Percentiles rank a stretch among this genome's conserved stretches.
These are phyloP conservation scores for Oehlia diaphana DNA, from an alignment of 192 early-diverging fungal genomes.

Conservation along the genomic window DNA sequence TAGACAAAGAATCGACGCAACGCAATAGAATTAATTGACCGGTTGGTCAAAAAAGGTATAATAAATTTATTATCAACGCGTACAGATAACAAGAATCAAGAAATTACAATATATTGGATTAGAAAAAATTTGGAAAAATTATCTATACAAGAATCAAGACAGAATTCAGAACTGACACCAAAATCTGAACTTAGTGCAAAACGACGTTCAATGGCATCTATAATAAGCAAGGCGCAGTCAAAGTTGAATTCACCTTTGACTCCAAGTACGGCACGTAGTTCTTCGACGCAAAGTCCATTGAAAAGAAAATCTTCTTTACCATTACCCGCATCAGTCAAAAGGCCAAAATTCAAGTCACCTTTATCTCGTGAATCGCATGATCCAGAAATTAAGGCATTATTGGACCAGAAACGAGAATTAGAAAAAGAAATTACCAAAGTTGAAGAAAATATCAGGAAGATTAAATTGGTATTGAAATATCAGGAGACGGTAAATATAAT, in stretches of 20 bases:
- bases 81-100: neutral
- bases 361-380: neutral
- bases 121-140: no score
- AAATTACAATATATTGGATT: conserved; percentile 1
- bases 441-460: neutral
- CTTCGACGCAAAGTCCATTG: neutral
- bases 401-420: neutral
- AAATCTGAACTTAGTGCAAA: conserved; percentile 10
- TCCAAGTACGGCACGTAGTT: neutral
- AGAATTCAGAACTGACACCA: neutral
- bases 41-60: conserved; percentile 4
- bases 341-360: neutral
- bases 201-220: conserved; percentile 4
- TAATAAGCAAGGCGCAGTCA: conserved; percentile 5
- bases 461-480: neutral
- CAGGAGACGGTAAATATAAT: conserved; percentile 7
- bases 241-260: neutral
- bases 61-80: neutral
- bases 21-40: neutral
- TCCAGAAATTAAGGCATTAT: neutral
- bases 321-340: neutral
- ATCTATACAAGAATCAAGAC: no score
- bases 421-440: conserved; percentile 9
- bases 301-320: neutral
- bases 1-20: neutral